Evolutionary conservation across 768 basidiomycete species (phyloP).

Genomic region (Lentinula aciculospora): DNA sequence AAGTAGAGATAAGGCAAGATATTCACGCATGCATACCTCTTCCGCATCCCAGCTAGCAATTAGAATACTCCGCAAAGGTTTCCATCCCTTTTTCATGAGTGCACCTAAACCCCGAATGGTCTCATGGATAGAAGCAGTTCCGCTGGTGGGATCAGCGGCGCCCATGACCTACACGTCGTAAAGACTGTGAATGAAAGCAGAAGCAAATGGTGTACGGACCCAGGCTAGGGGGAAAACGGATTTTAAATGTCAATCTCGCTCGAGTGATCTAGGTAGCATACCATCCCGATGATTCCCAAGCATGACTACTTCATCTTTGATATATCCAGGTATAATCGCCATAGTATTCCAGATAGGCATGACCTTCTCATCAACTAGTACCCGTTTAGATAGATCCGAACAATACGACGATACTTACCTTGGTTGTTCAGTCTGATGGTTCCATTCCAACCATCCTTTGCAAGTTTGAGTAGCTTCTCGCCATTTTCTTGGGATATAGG

Average conservation of each 20-base stretch:
- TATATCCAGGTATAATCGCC: slow-evolving; percentile 58
- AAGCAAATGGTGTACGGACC: slow-evolving; percentile 3
- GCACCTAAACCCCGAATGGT: slow-evolving; percentile 49
- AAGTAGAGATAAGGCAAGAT: slow-evolving; percentile 5
- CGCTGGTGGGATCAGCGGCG: slow-evolving; percentile 50
- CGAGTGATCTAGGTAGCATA: background rate
- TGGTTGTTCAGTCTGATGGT: slow-evolving; percentile 55
- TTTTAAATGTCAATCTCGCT: background rate
- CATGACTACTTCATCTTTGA: slow-evolving; percentile 62
- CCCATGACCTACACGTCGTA: slow-evolving; percentile 36
- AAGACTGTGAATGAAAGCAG: background rate
- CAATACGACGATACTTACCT: slow-evolving; percentile 22
- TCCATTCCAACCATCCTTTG: slow-evolving; percentile 34
- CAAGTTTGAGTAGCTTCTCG: slow-evolving; percentile 42
- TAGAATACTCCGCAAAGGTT: slow-evolving; percentile 66
- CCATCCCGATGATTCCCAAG: slow-evolving; percentile 70
- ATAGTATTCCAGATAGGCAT: slow-evolving; percentile 72
- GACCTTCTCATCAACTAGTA: slow-evolving; percentile 31
- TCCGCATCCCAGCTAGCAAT: slow-evolving; percentile 83
- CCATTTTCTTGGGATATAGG: slow-evolving; percentile 68
- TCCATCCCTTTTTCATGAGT: slow-evolving; percentile 53
- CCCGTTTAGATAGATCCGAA: background rate
- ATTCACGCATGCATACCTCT: slow-evolving; percentile 30
- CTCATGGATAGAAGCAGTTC: slow-evolving; percentile 53
- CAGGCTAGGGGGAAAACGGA: slow-evolving; percentile 4